A percentile compares a stretch with the other conserved stretches of the same genome.
Evolutionary conservation across 2,329 filamentous ascomycete species (phyloP).

Genomic region (Scedosporium minutisporum): DNA sequence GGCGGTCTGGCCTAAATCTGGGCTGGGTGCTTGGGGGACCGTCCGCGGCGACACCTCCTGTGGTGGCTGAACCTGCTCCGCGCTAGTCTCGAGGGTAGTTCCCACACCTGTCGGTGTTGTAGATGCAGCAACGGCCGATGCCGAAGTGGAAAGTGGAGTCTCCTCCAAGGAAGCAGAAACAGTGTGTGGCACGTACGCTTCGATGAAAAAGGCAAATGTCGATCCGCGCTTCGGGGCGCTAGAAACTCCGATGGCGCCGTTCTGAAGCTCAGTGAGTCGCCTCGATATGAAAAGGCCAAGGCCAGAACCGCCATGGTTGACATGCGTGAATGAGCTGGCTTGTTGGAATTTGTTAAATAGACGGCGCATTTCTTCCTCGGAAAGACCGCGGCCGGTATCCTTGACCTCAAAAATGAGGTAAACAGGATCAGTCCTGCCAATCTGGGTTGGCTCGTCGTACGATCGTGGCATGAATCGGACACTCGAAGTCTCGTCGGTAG

Average conservation of each 20-base stretch:
- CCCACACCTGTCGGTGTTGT: background rate
- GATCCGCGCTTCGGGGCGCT: constrained; percentile 61
- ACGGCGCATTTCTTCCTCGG: constrained; percentile 59
- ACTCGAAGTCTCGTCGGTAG: constrained; percentile 28
- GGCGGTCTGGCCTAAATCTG: background rate
- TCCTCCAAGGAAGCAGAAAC: constrained; percentile 28
- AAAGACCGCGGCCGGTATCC: constrained; percentile 69
- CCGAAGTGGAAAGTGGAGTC: constrained; percentile 22
- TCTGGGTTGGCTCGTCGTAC: background rate
- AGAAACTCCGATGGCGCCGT: constrained; percentile 67
- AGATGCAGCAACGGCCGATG: background rate
- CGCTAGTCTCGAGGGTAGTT: background rate
- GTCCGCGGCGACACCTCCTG: background rate
- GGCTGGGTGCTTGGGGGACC: background rate
- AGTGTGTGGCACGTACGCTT: constrained; percentile 37
- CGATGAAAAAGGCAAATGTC: constrained; percentile 67
- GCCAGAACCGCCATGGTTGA: constrained; percentile 70
- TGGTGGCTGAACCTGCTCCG: constrained; percentile 3
- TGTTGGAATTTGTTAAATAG: constrained; percentile 75
- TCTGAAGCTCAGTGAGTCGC: constrained; percentile 70
- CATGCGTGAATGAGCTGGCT: constrained; percentile 64
- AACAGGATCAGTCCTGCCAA: constrained; percentile 31
- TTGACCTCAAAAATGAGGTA: constrained; percentile 65
- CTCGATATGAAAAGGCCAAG: constrained; percentile 72
- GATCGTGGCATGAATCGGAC: constrained; percentile 50